Percentiles rank a stretch among this genome's conserved stretches.
phyloP scores from a whole-genome alignment of 179 eudicot genomes.

The Dionaea muscipula region DNA sequence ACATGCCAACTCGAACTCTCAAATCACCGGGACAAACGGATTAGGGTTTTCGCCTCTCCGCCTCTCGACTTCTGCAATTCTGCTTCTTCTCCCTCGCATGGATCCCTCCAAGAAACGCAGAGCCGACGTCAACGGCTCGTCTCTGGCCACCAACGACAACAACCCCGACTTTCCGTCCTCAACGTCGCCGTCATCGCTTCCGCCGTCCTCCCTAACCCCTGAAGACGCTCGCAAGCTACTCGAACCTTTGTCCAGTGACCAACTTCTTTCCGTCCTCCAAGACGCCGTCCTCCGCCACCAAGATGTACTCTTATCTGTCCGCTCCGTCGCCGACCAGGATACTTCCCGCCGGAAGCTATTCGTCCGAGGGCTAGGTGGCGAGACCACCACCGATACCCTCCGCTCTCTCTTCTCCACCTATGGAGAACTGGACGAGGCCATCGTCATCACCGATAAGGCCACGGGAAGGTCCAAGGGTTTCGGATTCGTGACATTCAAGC shows the following conservation, averaged over 20 bases:
- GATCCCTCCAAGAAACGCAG: constrained; percentile 48
- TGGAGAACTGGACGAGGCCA: constrained; percentile 47
- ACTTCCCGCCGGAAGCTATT: constrained; percentile 44
- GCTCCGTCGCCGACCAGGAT: constrained; percentile 34
- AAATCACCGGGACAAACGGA: no score
- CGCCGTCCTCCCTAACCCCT: constrained; percentile 12
- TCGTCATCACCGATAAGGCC: constrained; percentile 34
- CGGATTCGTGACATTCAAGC: constrained; percentile 47
- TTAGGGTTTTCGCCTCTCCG: no score
- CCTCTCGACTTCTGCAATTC: no score
- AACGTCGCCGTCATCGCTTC: neutral
- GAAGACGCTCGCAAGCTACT: constrained; percentile 36
- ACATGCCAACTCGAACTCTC: no score
- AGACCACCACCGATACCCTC: constrained; percentile 37
- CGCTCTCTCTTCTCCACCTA: constrained; percentile 22
- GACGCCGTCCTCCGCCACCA: constrained; percentile 28
- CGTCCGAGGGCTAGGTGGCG: constrained; percentile 44
- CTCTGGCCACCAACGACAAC: constrained; percentile 1
- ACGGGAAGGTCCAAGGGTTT: constrained; percentile 41
- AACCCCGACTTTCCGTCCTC: neutral
- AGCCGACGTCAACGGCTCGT: constrained; percentile 39
- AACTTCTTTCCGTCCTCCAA: constrained; percentile 34
- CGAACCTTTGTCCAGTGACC: constrained; percentile 27
- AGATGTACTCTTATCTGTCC: constrained; percentile 29
- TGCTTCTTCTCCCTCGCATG: neutral